Evolutionary conservation across 306 rosid species (phyloP).

Genomic region (Vigna trinervia): DNA sequence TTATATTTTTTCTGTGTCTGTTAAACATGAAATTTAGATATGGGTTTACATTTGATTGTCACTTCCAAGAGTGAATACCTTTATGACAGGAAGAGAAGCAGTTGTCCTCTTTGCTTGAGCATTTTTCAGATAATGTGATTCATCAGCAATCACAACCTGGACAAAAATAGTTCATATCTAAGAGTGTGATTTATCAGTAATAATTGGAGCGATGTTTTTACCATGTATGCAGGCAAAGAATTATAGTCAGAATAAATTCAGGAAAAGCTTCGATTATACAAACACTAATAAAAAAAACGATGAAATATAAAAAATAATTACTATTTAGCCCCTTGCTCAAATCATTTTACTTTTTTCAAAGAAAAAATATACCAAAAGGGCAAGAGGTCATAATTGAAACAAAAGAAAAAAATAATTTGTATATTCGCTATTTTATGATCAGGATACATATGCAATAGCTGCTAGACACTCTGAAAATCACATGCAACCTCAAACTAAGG

Average conservation of each 20-base stretch:
- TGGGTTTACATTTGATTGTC: constrained; percentile 27
- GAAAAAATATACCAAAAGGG: neutral
- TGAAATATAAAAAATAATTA: neutral
- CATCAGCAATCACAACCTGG: constrained; percentile 99
- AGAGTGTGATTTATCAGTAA: constrained; percentile 41
- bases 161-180: constrained; percentile 47
- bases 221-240: constrained; percentile 17
- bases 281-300: constrained; percentile 7
- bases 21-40: constrained; percentile 15
- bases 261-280: constrained; percentile 17
- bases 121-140: constrained; percentile 93
- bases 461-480: constrained; percentile 13
- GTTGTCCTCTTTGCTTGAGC: constrained; percentile 97
- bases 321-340: constrained; percentile 17
- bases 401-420: neutral
- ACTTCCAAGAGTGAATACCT: constrained; percentile 61
- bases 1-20: constrained; percentile 5
- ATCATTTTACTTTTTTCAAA: neutral
- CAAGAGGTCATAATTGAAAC: neutral
- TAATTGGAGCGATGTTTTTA: constrained; percentile 9
- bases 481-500: constrained; percentile 30
- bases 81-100: constrained; percentile 83
- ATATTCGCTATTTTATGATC: neutral
- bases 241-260: constrained; percentile 2
- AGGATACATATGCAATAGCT: constrained; percentile 8